Evolutionary conservation across 139 green algal genomes (phyloP).

Genomic region (Diplosphaera chodatii): DNA sequence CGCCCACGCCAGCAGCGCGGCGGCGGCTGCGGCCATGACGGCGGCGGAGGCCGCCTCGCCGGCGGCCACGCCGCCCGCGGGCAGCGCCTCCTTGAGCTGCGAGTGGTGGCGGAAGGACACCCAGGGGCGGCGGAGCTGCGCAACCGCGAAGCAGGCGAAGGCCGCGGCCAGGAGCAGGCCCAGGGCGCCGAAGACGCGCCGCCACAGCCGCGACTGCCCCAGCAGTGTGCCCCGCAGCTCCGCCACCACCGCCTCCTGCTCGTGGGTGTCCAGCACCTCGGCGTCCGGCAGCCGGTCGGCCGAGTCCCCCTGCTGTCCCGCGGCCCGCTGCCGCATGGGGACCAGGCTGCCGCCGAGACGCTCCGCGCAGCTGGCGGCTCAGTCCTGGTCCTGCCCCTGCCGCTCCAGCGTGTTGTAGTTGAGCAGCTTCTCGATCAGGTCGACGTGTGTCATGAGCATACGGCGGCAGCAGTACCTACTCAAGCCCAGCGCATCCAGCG

Average conservation of each 20-base stretch:
- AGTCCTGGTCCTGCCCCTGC: conserved; percentile 6
- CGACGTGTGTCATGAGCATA: conserved; percentile 97
- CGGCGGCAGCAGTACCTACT: conserved; percentile 96
- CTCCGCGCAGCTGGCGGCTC: background rate
- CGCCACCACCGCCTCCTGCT: background rate
- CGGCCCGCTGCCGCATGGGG: background rate
- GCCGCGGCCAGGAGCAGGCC: background rate
- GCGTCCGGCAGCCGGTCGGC: background rate
- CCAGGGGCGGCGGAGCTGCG: background rate
- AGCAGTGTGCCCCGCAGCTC: background rate
- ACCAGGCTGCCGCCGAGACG: no score
- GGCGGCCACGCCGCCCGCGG: background rate
- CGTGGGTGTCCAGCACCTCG: background rate
- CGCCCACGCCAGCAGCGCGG: background rate
- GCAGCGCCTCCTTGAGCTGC: background rate
- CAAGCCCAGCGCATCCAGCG: conserved; percentile 87
- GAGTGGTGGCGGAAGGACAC: background rate
- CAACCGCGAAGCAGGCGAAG: background rate
- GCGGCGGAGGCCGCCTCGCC: background rate
- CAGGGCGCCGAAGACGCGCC: background rate
- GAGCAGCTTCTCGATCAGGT: conserved; percentile 98
- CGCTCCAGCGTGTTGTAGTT: conserved; percentile 94
- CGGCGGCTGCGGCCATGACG: background rate
- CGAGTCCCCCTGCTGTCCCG: background rate
- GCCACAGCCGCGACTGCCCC: background rate